A percentile compares a stretch with the other conserved stretches of the same genome.
Conservation (phyloP, 768 basidiomycete species). For the Coprinopsis sp. region DNA sequence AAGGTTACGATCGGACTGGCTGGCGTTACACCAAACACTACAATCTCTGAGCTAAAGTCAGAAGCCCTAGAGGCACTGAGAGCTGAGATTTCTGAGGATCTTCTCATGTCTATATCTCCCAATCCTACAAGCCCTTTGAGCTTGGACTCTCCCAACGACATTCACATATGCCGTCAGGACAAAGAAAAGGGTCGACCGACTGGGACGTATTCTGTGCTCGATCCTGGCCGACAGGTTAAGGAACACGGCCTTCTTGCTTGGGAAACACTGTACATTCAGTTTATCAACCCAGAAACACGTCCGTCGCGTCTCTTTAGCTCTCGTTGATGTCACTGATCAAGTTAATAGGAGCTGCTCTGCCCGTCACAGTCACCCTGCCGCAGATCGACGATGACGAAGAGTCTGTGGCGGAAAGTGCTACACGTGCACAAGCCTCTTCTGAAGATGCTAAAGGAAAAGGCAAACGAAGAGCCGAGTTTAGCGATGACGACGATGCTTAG, state of each 20-base stretch:
- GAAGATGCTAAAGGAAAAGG: conserved; percentile 39
- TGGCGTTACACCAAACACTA: conserved; percentile 43
- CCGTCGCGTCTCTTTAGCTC: no score
- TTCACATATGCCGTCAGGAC: conserved; percentile 57
- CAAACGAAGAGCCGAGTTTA: conserved; percentile 53
- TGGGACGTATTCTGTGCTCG: conserved; percentile 50
- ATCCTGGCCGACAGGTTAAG: conserved; percentile 36
- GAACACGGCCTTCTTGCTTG: conserved; percentile 55
- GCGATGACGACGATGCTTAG: conserved; percentile 22
- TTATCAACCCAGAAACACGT: conserved; percentile 57
- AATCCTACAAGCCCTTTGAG: conserved; percentile 13
- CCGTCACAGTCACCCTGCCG: conserved; percentile 56
- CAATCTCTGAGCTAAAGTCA: conserved; percentile 54
- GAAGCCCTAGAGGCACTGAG: conserved; percentile 60
- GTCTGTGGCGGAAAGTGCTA: conserved; percentile 28
- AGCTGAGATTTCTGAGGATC: conserved; percentile 38
- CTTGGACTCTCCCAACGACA: conserved; percentile 35
- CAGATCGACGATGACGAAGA: conserved; percentile 61
- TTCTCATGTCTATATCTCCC: conserved; percentile 14
- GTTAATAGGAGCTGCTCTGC: conserved; percentile 49
- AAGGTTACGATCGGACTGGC: conserved; percentile 63
- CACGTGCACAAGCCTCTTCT: conserved; percentile 24
- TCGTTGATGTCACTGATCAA: conserved; percentile 1
- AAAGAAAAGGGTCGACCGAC: conserved; percentile 50
- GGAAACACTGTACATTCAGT: conserved; percentile 67